These are phyloP conservation scores for Ananas comosus DNA, from an alignment of 176 grass and related monocot species.

Conservation along the genomic window DNA sequence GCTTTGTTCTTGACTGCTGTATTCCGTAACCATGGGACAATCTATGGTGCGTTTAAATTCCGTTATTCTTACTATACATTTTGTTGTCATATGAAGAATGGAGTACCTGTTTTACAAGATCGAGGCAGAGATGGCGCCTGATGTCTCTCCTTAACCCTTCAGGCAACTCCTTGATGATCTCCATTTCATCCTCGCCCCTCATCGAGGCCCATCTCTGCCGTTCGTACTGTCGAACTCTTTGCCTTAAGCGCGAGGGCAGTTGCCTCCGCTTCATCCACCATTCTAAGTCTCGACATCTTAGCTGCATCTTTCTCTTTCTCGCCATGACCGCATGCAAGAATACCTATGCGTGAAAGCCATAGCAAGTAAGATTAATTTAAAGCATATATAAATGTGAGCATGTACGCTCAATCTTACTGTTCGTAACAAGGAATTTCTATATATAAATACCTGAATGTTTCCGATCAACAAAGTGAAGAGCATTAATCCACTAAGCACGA, in stretches of 20 bases:
- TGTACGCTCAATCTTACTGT: no score
- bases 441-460: slow-evolving; percentile 68
- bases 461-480: slow-evolving; percentile 97
- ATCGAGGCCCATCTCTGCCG: slow-evolving; percentile 65
- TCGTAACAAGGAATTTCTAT: background rate
- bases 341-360: slow-evolving; percentile 31
- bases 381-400: no score
- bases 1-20: no score
- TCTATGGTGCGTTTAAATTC: no score
- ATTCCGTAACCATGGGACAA: no score
- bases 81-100: no score
- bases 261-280: slow-evolving; percentile 99
- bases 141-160: slow-evolving; percentile 82
- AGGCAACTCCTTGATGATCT: slow-evolving; percentile 82
- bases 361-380: no score
- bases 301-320: slow-evolving; percentile 85
- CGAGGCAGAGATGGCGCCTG: slow-evolving; percentile 79
- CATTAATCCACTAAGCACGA: slow-evolving; percentile 82
- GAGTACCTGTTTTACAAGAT: slow-evolving; percentile 71
- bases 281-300: slow-evolving; percentile 84
- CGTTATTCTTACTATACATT: no score
- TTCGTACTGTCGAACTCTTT: slow-evolving; percentile 75
- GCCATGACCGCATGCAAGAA: slow-evolving; percentile 87
- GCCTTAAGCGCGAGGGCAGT: slow-evolving; percentile 64
- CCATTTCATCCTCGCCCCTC: slow-evolving; percentile 91